Conservation (phyloP, 192 early-diverging fungal species). For the Helicostylum pulchrum region DNA sequence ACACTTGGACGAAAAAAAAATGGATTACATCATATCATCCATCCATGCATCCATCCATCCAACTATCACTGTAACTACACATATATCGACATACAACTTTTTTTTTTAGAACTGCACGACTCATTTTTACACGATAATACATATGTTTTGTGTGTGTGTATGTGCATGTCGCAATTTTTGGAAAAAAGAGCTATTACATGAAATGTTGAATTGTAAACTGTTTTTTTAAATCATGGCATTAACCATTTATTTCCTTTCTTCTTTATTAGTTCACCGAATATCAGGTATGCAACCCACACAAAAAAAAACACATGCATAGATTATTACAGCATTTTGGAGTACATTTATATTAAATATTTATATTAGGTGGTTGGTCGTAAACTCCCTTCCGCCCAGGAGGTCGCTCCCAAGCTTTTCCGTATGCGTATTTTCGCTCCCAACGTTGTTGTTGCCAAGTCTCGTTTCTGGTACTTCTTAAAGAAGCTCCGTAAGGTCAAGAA, state of each 20-base stretch:
- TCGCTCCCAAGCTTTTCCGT: conserved; percentile 92
- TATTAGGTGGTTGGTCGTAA: conserved; percentile 86
- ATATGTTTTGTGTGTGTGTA: too few relatives aligned
- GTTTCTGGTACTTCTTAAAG: conserved; percentile 99
- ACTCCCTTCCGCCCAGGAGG: conserved; percentile 87
- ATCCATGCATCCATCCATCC: conserved; percentile 19
- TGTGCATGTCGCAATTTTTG: too few relatives aligned
- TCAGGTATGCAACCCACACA: conserved; percentile 34
- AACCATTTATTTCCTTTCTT: not conserved
- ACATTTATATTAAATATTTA: too few relatives aligned
- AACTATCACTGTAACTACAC: not conserved
- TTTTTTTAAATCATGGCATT: not conserved
- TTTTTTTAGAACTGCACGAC: too few relatives aligned
- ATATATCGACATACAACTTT: not conserved
- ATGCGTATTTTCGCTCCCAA: conserved; percentile 99
- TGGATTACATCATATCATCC: not conserved
- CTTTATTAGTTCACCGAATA: conserved; percentile 17
- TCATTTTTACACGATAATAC: too few relatives aligned
- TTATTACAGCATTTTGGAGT: too few relatives aligned
- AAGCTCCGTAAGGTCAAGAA: conserved; percentile 99
- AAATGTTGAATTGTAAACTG: too few relatives aligned
- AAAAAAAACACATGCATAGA: too few relatives aligned
- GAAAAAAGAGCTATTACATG: too few relatives aligned
- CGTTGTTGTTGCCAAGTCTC: conserved; percentile 96
- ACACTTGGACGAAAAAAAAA: not conserved